These are phyloP conservation scores for Brassica balearica DNA, from an alignment of 441 rosid species.

Conservation along the genomic window DNA sequence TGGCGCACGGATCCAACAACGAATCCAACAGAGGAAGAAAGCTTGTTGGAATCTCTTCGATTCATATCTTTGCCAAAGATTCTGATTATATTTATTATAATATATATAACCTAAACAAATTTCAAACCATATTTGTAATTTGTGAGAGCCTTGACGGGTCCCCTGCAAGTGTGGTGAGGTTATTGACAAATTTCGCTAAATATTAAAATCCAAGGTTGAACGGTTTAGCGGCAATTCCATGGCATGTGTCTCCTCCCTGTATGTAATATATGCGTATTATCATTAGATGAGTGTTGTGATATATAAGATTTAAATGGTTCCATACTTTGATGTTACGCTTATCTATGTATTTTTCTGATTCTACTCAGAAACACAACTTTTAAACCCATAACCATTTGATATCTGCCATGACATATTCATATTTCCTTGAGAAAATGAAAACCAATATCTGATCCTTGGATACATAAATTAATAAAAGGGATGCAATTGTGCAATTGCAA, in stretches of 20 bases:
- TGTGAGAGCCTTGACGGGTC: slow-evolving; percentile 43
- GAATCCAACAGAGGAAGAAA: slow-evolving; percentile 35
- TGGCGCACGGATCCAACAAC: neutral
- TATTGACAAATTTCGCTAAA: neutral
- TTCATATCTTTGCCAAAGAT: slow-evolving; percentile 46
- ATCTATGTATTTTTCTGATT: neutral
- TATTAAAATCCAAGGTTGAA: neutral
- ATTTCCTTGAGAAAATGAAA: no score
- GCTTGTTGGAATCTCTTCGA: slow-evolving; percentile 43
- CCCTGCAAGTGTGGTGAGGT: slow-evolving; percentile 35
- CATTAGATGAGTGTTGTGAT: neutral
- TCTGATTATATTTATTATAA: slow-evolving; percentile 20
- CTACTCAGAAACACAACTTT: no score
- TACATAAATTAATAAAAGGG: no score
- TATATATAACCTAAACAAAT: neutral
- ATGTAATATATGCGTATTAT: neutral
- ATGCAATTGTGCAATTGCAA: no score
- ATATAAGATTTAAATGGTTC: neutral
- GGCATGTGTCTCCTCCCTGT: neutral
- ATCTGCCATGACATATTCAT: no score
- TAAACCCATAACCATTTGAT: no score
- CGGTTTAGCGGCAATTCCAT: neutral
- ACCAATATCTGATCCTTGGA: no score
- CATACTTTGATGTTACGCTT: neutral
- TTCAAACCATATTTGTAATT: slow-evolving; percentile 32